phyloP scores from a whole-genome alignment of 176 grass and related monocot species.

The Neostapfia colusana region DNA sequence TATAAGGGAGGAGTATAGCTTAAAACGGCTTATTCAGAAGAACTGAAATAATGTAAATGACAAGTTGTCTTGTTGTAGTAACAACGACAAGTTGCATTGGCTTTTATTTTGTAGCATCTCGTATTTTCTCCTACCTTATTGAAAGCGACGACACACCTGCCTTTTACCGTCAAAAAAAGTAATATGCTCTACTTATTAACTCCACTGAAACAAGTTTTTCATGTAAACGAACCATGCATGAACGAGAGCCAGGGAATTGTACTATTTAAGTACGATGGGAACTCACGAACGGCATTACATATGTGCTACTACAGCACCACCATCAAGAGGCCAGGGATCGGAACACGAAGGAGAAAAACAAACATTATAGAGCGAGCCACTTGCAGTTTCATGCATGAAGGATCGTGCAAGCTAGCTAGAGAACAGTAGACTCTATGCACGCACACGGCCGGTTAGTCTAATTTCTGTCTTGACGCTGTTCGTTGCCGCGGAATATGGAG shows the following conservation, averaged over 20 bases:
- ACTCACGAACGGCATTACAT: neutral
- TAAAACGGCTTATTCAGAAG: too few species aligned
- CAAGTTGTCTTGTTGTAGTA: too few species aligned
- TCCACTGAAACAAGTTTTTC: neutral
- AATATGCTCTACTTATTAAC: too few species aligned
- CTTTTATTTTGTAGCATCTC: too few species aligned
- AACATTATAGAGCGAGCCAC: neutral
- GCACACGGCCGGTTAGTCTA: neutral
- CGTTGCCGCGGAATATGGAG: slow-evolving; percentile 48
- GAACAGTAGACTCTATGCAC: neutral
- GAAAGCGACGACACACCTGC: too few species aligned
- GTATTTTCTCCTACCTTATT: too few species aligned
- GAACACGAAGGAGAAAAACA: neutral
- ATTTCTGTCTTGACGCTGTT: slow-evolving; percentile 12
- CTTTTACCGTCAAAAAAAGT: too few species aligned
- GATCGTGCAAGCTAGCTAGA: slow-evolving; percentile 4
- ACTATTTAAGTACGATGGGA: neutral
- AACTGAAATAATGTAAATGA: too few species aligned
- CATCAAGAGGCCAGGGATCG: neutral
- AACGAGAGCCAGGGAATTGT: neutral
- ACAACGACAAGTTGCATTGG: too few species aligned
- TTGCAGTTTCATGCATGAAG: neutral
- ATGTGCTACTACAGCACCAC: too few species aligned
- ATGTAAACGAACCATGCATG: neutral
- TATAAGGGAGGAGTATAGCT: too few species aligned